phyloP scores from a whole-genome alignment of 2,329 filamentous ascomycete genomes.

The Chrysosphaeria jannelii region DNA sequence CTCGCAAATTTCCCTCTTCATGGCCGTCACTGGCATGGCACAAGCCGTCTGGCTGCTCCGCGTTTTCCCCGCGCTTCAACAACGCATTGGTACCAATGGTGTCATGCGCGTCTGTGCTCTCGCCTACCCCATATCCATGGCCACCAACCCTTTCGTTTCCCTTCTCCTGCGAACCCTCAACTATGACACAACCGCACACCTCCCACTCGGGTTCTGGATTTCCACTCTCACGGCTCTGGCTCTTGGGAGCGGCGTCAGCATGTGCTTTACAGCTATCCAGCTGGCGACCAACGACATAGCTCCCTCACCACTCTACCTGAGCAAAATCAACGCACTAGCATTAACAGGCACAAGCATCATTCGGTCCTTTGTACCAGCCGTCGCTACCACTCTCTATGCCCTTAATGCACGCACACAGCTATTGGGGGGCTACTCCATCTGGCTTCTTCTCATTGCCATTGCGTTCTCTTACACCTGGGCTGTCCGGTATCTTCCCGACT shows the following conservation, averaged over 20 bases:
- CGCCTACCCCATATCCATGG: slow-evolving; percentile 34
- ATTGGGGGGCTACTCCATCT: slow-evolving; percentile 32
- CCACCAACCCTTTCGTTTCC: slow-evolving; percentile 20
- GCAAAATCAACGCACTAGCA: slow-evolving; percentile 39
- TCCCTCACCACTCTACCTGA: slow-evolving; percentile 31
- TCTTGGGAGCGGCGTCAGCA: slow-evolving; percentile 31
- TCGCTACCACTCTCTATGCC: slow-evolving; percentile 38
- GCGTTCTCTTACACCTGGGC: slow-evolving; percentile 9
- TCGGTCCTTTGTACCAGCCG: slow-evolving; percentile 32
- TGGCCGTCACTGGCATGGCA: slow-evolving; percentile 29
- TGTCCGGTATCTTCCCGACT: slow-evolving; percentile 10
- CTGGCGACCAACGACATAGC: slow-evolving; percentile 46
- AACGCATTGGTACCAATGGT: slow-evolving; percentile 30
- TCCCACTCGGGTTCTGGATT: slow-evolving; percentile 24
- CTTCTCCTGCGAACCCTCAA: slow-evolving; percentile 13
- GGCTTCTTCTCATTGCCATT: slow-evolving; percentile 21
- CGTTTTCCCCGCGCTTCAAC: slow-evolving; percentile 37
- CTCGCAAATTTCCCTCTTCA: slow-evolving; percentile 31
- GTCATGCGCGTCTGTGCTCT: slow-evolving; percentile 26
- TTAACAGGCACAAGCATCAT: slow-evolving; percentile 30
- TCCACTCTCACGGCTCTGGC: slow-evolving; percentile 13
- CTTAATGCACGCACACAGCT: slow-evolving; percentile 30
- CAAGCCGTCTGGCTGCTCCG: slow-evolving; percentile 45
- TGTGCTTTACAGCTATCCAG: slow-evolving; percentile 42
- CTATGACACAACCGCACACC: slow-evolving; percentile 7